These are phyloP conservation scores for Backusella tarrabulga DNA, from an alignment of 192 early-diverging fungal genomes.

Conservation along the genomic window DNA sequence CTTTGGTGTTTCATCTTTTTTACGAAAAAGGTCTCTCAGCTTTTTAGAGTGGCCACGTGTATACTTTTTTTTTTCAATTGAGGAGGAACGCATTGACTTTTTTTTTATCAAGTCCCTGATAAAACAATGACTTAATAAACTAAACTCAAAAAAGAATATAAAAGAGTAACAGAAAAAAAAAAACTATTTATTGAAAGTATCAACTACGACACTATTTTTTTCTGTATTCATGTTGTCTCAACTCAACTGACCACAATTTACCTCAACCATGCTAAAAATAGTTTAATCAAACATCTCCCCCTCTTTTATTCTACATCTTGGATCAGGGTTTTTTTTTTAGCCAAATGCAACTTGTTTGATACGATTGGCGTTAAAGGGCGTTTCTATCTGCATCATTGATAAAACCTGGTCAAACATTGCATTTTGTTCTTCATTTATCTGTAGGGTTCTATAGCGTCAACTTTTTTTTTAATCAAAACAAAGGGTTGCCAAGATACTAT, in stretches of 20 bases:
- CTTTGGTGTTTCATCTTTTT: neutral
- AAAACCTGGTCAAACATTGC: too few relatives aligned
- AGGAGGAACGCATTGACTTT: neutral
- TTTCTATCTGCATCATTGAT: too few relatives aligned
- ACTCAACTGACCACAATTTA: neutral
- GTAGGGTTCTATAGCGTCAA: too few relatives aligned
- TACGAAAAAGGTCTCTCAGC: too few relatives aligned
- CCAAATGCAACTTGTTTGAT: neutral
- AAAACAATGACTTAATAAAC: neutral
- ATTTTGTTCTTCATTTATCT: too few relatives aligned
- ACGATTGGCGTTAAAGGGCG: too few relatives aligned
- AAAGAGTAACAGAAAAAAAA: too few relatives aligned
- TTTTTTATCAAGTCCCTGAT: neutral
- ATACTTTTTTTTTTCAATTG: neutral
- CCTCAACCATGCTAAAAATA: neutral
- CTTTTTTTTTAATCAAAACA: too few relatives aligned
- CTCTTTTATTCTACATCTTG: neutral
- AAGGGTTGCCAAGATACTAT: too few relatives aligned
- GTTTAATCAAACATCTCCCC: neutral
- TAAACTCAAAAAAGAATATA: neutral
- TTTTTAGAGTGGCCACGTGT: neutral
- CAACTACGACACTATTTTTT: neutral
- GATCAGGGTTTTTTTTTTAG: neutral
- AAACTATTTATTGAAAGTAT: neutral
- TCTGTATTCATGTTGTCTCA: neutral